These are phyloP conservation scores for Strobilomyces dryophilus DNA, from an alignment of 768 basidiomycete species.

Conservation along the genomic window DNA sequence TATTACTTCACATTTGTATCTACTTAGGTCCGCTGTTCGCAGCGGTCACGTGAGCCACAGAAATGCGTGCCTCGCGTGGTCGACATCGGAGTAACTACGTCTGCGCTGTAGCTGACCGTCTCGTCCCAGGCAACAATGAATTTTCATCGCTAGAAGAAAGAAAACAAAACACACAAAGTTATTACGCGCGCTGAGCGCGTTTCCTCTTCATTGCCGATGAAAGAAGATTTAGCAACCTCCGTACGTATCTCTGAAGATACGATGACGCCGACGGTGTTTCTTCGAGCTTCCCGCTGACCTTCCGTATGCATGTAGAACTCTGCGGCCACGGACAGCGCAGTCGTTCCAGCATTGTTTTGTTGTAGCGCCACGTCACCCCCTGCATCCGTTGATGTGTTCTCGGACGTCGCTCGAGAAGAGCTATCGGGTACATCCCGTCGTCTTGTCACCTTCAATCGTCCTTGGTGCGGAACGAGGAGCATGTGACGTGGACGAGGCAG, in stretches of 20 bases:
- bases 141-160: background rate
- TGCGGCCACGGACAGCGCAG: no score
- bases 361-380: no score
- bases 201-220: background rate
- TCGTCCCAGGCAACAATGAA: constrained; percentile 1
- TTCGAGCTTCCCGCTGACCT: no score
- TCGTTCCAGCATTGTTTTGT: no score
- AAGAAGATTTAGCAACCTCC: background rate
- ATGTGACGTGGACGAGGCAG: background rate
- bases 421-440: background rate
- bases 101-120: background rate
- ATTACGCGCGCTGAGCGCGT: background rate
- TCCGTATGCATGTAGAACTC: no score
- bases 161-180: background rate
- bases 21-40: no score
- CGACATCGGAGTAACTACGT: background rate
- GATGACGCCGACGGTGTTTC: no score
- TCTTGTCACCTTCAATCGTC: background rate
- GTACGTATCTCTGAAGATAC: background rate
- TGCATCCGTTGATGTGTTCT: no score
- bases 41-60: no score
- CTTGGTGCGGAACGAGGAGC: background rate
- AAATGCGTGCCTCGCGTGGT: background rate
- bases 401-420: no score
- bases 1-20: no score